A percentile compares a stretch with the other conserved stretches of the same genome.
Conservation (phyloP, 306 rosid genomes). For the Corylus avellana region DNA sequence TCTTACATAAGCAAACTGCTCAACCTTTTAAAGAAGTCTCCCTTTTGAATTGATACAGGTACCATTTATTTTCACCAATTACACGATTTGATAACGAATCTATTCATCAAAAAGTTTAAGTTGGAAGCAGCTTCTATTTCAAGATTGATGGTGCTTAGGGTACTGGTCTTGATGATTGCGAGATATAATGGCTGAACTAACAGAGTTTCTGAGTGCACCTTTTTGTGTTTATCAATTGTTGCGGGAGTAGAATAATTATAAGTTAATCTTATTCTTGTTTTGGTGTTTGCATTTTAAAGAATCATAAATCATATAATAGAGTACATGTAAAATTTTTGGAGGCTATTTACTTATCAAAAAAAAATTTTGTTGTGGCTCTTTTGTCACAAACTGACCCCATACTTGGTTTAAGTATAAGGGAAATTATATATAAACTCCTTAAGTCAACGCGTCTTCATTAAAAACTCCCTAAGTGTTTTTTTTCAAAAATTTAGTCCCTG, state of each 20-base stretch:
- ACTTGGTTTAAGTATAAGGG: too few relatives aligned
- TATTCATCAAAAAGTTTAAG: not conserved
- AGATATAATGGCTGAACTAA: not conserved
- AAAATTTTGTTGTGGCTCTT: too few relatives aligned
- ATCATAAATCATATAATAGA: not conserved
- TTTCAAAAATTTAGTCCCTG: too few relatives aligned
- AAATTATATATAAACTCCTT: too few relatives aligned
- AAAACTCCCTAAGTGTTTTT: too few relatives aligned
- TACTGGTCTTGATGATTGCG: not conserved
- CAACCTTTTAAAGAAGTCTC: not conserved
- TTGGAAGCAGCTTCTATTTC: not conserved
- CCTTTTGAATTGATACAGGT: slow-evolving; percentile 19
- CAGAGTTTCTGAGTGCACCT: not conserved
- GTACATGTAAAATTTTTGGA: too few relatives aligned
- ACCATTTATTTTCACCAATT: slow-evolving; percentile 1
- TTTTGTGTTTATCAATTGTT: not conserved
- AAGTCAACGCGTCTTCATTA: too few relatives aligned
- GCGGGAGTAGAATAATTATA: not conserved
- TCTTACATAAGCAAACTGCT: not conserved
- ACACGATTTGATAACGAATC: not conserved
- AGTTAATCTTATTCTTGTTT: not conserved
- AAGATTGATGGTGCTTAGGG: not conserved
- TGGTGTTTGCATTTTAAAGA: not conserved
- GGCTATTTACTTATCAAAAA: too few relatives aligned
- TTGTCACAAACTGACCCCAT: too few relatives aligned